Base-by-base conservation (phyloP, 169 alveolate genomes). In the Plasmodium malariae region DNA sequence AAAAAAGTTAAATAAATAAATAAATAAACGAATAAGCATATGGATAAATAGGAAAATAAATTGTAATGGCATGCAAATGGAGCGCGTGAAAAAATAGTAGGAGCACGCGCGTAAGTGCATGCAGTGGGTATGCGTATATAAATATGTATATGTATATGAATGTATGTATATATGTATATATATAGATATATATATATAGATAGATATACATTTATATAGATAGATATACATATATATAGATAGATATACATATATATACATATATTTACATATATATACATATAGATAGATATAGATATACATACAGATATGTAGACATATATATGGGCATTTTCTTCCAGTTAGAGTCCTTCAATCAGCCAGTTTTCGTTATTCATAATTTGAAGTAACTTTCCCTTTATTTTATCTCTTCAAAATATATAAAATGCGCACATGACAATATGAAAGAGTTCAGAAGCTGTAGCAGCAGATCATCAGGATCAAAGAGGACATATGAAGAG, bases 381-480 rank as follows among this genome's bases (percentile, higher is more conserved):
- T 40, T 40, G 51, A 5, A 40, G 9, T 9, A 40, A 9, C 9
- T 5, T 9, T 40, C 51, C 5, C 9, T 6, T 40, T 40, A 6
- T 40, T 40, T 40, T 9, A 5, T 40, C 5, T 40, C 9, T 40
- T 40, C 9, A 57, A n/a, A 21, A 21, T 19, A n/a, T 3, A 57
- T 17, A 69, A 69, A 69, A 69, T 5, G 14, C 51, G 30, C 36
- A 37, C 7, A 19, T 45, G 0, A 28, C 55, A 69, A 26, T 4
- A 57, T 43, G 67, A 28, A 55, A 34, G 72, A 73, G 17, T 17
- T 73, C 21, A 21, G 87, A 60, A 73, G 87, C 87, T 73, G 72
- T 12, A 73, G 87, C 30, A 45, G 51, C 11, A 48, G 37, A 36
- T 73, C 87, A 21, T 73, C 70, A n/a, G 70, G 87, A 54, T 2